Conservation (phyloP, 768 basidiomycete genomes). For the Fistulinella prunicolor region DNA sequence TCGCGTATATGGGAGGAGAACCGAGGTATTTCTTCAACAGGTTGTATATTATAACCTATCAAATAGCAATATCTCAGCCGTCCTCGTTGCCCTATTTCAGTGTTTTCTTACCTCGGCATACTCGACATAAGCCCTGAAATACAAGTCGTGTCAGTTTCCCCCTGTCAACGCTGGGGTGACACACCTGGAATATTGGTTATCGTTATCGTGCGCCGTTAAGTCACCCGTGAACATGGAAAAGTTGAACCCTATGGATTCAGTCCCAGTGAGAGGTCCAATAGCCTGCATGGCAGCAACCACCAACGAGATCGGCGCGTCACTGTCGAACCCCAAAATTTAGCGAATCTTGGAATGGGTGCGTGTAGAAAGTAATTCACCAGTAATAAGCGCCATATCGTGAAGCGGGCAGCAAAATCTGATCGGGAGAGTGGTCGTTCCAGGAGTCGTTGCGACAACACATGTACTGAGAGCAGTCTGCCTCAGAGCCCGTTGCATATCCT, state of each 20-base stretch:
- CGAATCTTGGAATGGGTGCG: background rate
- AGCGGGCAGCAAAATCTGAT: conserved; percentile 49
- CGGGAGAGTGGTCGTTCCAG: conserved; percentile 45
- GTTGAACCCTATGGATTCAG: conserved; percentile 54
- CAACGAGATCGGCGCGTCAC: conserved; percentile 61
- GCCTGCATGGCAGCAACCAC: conserved; percentile 55
- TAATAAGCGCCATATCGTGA: conserved; percentile 53
- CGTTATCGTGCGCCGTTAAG: conserved; percentile 65
- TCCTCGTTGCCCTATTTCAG: background rate
- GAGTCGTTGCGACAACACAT: conserved; percentile 58
- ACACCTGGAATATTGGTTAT: conserved; percentile 58
- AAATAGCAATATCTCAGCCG: background rate
- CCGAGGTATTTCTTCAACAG: conserved; percentile 58
- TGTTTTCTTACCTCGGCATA: conserved; percentile 50
- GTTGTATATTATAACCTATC: conserved; percentile 56
- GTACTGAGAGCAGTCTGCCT: conserved; percentile 62
- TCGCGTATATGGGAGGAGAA: conserved; percentile 65
- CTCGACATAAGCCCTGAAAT: conserved; percentile 47
- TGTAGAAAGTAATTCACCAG: background rate
- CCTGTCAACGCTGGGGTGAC: background rate
- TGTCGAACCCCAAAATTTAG: conserved; percentile 9
- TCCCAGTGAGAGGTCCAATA: conserved; percentile 60
- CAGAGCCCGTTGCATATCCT: conserved; percentile 65
- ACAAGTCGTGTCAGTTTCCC: background rate
- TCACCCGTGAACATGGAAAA: conserved; percentile 71